Conservation (phyloP, 139 green algal species). For the Raphidocelis subcapitata region DNA sequence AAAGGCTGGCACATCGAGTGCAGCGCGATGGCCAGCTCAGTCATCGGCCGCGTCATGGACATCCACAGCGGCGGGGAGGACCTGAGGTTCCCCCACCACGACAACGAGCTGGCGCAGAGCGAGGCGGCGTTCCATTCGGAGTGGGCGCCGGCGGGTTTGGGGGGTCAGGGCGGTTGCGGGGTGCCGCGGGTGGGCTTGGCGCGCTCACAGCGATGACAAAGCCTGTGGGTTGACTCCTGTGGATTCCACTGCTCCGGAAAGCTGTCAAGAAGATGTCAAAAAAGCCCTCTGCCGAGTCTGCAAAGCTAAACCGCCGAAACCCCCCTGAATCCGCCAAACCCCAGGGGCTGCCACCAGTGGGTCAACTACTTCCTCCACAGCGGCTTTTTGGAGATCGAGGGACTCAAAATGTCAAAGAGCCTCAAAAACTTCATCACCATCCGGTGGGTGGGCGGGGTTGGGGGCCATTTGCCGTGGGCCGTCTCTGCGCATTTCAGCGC, state of each 20-base stretch:
- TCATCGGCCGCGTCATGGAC: conserved; percentile 88
- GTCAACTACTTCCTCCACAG: conserved; percentile 98
- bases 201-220: background rate
- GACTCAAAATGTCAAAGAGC: conserved; percentile 98
- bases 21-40: conserved; percentile 89
- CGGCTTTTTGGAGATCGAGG: conserved; percentile 95
- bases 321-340: no score
- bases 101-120: conserved; percentile 98
- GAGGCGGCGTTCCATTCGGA: conserved; percentile 76
- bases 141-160: no score
- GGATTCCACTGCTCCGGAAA: no score
- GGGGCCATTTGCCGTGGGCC: no score
- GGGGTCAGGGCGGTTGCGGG: no score
- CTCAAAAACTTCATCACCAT: conserved; percentile 99
- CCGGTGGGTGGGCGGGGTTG: conserved; percentile 49
- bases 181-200: background rate
- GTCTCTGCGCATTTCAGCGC: background rate
- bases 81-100: conserved; percentile 97
- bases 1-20: conserved; percentile 99
- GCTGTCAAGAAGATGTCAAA: no score
- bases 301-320: no score
- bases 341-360: conserved; percentile 85
- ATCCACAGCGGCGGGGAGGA: conserved; percentile 95
- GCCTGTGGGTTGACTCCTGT: no score
- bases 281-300: no score